Base-by-base conservation (phyloP, 495 filamentous ascomycete species). In the Penicillium lividum region DNA sequence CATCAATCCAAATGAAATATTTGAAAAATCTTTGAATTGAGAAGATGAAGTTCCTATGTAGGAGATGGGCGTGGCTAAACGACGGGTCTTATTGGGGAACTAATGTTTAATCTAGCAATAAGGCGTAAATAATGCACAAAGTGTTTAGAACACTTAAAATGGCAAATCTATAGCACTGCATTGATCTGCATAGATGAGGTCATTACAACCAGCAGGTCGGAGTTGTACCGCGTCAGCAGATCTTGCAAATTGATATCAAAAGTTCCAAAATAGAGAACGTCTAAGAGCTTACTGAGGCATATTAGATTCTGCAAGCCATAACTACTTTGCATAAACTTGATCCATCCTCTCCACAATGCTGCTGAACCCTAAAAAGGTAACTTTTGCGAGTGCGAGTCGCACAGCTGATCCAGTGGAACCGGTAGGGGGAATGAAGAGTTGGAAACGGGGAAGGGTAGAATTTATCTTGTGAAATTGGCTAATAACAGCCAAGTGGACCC, bases 321-420 rank as follows among this genome's bases (percentile, higher is more conserved):
- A 36, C 2, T 11, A 11, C 29, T 31, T 22, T 10, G 13, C 38
- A 3, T 6, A 52, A 13, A 8, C 16, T 27, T 36, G 11, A 22
- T 27, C n/a, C 13, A 38, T 10, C 29, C 16, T 52, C 28, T 18
- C 15, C 16, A n/a, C 16, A 33, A 52, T 13, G 25, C 8, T 10
- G 46, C 6, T 6, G 27, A 6, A 49, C 30, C 4, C 31, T 7
- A 8, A 51, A 34, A 18, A 34, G 48, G 28, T 18, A 51, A 51
- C 7, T 51, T 33, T 51, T 29, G 29, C 48, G 48, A 51, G 30
- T 49, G 22, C 22, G 5, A 36, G 34, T 40, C 15, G 51, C 55
- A 51, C 60, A 25, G 54, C 43, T 22, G 43, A 54, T 58, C 54
- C 31, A 47, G 25, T 42, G 18, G 45, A 11, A 28, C 18, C 22